Conservation (phyloP, 331 rosid genomes). For the Quercus lobata region DNA sequence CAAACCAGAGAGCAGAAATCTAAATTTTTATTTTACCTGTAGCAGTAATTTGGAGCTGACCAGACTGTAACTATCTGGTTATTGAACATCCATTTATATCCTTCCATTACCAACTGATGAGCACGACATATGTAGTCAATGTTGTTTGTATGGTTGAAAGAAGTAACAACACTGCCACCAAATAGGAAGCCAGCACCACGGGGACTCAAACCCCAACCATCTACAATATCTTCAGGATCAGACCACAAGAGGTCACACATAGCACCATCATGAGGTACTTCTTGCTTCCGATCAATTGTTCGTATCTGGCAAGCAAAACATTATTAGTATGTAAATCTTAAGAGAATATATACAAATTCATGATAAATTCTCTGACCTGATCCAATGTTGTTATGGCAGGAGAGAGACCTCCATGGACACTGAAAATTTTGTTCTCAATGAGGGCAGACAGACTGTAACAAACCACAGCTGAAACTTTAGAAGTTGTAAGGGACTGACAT, state of each 20-base stretch:
- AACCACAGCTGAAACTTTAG: conserved; percentile 13
- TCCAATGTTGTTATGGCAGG: conserved; percentile 95
- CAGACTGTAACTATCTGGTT: conserved; percentile 97
- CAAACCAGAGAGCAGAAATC: conserved; percentile 5
- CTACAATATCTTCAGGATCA: conserved; percentile 98
- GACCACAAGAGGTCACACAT: conserved; percentile 99
- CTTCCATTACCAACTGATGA: conserved; percentile 99
- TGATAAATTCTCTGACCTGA: conserved; percentile 53
- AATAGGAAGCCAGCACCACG: conserved; percentile 98
- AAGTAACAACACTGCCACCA: conserved; percentile 85
- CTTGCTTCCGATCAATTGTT: conserved; percentile 95
- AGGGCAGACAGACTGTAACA: conserved; percentile 85
- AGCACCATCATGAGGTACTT: conserved; percentile 99
- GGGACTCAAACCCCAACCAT: conserved; percentile 98
- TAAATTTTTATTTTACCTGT: conserved; percentile 52
- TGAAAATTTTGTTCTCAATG: conserved; percentile 88
- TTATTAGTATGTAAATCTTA: conserved; percentile 2
- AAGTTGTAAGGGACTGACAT: conserved; percentile 8
- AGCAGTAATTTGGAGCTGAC: conserved; percentile 99
- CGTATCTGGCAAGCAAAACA: conserved; percentile 54
- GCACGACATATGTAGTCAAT: conserved; percentile 98
- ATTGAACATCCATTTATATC: conserved; percentile 99
- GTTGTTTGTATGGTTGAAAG: conserved; percentile 92
- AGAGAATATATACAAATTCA: background rate
- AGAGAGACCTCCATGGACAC: conserved; percentile 98